Conservation (phyloP, 2,329 filamentous ascomycete genomes). For the Claviceps africana region DNA sequence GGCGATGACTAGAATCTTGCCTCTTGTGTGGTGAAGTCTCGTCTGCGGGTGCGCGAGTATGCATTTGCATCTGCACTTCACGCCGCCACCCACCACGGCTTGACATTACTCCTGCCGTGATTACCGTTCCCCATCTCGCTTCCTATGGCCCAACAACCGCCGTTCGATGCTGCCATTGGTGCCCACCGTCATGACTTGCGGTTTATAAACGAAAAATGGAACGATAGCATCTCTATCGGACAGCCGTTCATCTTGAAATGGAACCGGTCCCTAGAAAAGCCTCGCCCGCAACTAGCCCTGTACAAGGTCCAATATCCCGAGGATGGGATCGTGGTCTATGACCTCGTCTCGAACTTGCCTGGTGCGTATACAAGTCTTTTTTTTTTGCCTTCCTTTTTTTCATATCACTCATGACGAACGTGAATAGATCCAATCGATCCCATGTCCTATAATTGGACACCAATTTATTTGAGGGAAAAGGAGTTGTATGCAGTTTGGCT, state of each 20-base stretch:
- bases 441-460: conserved; percentile 16
- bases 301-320: conserved; percentile 18
- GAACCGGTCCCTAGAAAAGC: conserved; percentile 15
- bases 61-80: conserved; percentile 1
- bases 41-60: neutral
- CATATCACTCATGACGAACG: conserved; percentile 4
- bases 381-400: neutral
- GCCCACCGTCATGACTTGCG: conserved; percentile 15
- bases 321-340: conserved; percentile 16
- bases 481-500: conserved; percentile 18
- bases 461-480: conserved; percentile 12
- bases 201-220: conserved; percentile 21
- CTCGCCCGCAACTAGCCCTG: conserved; percentile 13
- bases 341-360: conserved; percentile 17
- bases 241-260: conserved; percentile 15
- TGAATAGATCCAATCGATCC: conserved; percentile 13
- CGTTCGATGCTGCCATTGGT: conserved; percentile 6
- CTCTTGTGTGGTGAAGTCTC: neutral
- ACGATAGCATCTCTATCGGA: conserved; percentile 20
- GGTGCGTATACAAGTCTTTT: conserved; percentile 11
- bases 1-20: neutral
- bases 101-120: neutral
- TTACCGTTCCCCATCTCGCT: neutral
- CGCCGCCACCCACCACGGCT: neutral
- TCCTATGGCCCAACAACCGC: conserved; percentile 11